phyloP scores from a whole-genome alignment of 768 basidiomycete genomes.

The Russula griseocarnosa region DNA sequence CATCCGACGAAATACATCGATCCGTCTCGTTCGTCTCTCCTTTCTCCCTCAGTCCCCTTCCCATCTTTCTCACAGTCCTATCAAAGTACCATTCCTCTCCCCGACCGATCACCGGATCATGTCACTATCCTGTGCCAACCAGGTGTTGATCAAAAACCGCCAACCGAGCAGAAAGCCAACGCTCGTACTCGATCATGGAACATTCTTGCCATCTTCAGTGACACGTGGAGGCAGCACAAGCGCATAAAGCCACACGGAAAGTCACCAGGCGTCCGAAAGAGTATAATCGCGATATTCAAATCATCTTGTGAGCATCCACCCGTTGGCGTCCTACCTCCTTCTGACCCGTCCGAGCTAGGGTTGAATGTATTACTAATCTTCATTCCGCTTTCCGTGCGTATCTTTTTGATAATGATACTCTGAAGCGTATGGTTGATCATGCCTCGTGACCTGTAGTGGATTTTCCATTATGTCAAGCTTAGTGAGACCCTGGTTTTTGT shows the following conservation, averaged over 20 bases:
- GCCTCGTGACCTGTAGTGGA: constrained; percentile 70
- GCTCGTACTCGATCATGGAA: not conserved
- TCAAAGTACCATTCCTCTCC: not conserved
- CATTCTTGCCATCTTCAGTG: no score
- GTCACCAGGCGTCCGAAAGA: constrained; percentile 45
- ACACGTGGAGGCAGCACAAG: constrained; percentile 9
- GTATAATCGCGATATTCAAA: constrained; percentile 50
- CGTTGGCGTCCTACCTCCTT: not conserved
- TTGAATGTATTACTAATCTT: constrained; percentile 65
- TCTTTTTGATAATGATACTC: not conserved
- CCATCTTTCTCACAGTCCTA: not conserved
- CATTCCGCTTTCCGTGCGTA: constrained; percentile 64
- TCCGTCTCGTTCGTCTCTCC: constrained; percentile 6
- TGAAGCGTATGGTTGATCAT: constrained; percentile 12
- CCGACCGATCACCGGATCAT: not conserved
- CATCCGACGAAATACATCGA: constrained; percentile 9
- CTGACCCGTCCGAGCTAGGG: constrained; percentile 40
- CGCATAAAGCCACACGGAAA: constrained; percentile 37
- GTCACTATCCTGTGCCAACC: not conserved
- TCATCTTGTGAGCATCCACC: constrained; percentile 50
- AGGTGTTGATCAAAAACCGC: not conserved
- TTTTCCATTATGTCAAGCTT: constrained; percentile 55
- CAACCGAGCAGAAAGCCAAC: not conserved
- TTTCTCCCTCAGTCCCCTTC: not conserved
- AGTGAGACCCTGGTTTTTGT: constrained; percentile 64